Conservation (phyloP, 148 eudicot genomes). For the Fagopyrum tataricum region DNA sequence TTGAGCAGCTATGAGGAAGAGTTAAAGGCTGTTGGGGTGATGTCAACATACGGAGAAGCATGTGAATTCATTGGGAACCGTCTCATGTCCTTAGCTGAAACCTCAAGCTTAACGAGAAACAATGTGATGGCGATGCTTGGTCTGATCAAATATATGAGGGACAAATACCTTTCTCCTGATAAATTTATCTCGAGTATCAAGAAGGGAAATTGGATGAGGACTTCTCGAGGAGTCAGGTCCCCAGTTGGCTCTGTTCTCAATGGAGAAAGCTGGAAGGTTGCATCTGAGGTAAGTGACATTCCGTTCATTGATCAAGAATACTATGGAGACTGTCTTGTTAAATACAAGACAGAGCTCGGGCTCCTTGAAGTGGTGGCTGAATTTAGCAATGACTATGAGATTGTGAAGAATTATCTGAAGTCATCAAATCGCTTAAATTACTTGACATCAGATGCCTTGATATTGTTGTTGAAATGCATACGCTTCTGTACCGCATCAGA, state of each 20-base stretch:
- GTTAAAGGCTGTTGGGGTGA: slow-evolving; percentile 49
- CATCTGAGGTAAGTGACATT: slow-evolving; percentile 34
- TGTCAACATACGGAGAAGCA: slow-evolving; percentile 37
- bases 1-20: slow-evolving; percentile 37
- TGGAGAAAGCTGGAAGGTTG: slow-evolving; percentile 37
- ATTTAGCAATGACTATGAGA: slow-evolving; percentile 24
- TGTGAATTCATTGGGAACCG: slow-evolving; percentile 43
- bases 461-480: slow-evolving; percentile 41
- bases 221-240: slow-evolving; percentile 36
- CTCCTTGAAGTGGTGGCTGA: slow-evolving; percentile 45
- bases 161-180: slow-evolving; percentile 29
- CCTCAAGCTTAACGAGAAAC: slow-evolving; percentile 26
- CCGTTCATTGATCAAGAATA: slow-evolving; percentile 42
- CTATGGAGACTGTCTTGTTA: slow-evolving; percentile 31
- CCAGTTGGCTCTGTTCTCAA: slow-evolving; percentile 44
- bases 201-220: slow-evolving; percentile 42
- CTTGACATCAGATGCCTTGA: slow-evolving; percentile 23
- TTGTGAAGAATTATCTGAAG: slow-evolving; percentile 34
- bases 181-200: slow-evolving; percentile 30
- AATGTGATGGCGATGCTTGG: slow-evolving; percentile 46
- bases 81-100: slow-evolving; percentile 37
- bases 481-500: slow-evolving; percentile 14
- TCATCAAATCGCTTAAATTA: slow-evolving; percentile 18
- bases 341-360: slow-evolving; percentile 36
- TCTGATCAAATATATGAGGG: slow-evolving; percentile 39